phyloP scores from a whole-genome alignment of 2,329 filamentous ascomycete species.

The Diaporthe longicolla region DNA sequence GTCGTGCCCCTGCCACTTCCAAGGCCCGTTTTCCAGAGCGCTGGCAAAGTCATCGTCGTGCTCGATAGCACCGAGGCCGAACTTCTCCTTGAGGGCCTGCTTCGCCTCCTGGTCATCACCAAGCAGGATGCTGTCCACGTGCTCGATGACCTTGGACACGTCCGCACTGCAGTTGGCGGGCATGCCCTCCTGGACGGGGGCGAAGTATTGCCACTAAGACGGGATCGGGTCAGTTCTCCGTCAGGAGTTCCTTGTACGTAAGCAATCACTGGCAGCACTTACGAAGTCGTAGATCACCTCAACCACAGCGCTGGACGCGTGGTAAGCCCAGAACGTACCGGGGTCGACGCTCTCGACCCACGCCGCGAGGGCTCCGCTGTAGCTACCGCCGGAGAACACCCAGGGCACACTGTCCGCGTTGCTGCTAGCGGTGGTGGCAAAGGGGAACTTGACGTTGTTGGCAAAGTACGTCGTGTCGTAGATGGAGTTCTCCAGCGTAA shows the following conservation, averaged over 20 bases:
- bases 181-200: conserved; percentile 66
- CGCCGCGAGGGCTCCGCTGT: conserved; percentile 67
- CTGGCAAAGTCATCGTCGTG: conserved; percentile 63
- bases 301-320: conserved; percentile 69
- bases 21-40: conserved; percentile 69
- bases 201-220: conserved; percentile 67
- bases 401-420: conserved; percentile 66
- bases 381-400: conserved; percentile 69
- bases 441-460: conserved; percentile 62
- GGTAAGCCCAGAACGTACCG: conserved; percentile 72
- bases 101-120: conserved; percentile 57
- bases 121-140: conserved; percentile 63
- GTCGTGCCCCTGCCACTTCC: conserved; percentile 69
- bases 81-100: conserved; percentile 63
- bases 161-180: conserved; percentile 70
- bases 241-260: background rate
- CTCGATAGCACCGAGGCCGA: conserved; percentile 61
- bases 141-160: conserved; percentile 63
- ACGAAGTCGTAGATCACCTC: conserved; percentile 63
- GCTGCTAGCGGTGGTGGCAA: conserved; percentile 61
- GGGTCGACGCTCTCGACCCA: conserved; percentile 66
- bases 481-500: conserved; percentile 59
- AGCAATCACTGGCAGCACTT: background rate
- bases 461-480: conserved; percentile 59
- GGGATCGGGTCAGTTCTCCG: background rate